Evolutionary conservation across 139 green algal species (phyloP), one percentile per base, ranked within the genome.

Genomic region (Desmodesmus armatus): DNA sequence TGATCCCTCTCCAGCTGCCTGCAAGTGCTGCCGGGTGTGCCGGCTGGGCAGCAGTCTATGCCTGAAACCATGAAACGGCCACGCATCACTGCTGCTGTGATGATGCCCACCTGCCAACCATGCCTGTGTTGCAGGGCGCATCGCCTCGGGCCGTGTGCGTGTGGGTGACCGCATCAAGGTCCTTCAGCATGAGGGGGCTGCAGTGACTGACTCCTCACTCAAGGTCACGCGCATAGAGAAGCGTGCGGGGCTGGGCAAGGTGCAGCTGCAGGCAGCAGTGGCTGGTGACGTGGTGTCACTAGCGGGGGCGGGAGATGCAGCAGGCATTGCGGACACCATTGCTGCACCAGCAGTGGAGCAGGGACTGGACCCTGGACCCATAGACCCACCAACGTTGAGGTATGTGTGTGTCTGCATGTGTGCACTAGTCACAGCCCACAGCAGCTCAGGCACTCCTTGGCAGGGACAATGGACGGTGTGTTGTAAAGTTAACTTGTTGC

Each of bases 331-430:
- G 0, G 94, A 98, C 90, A 98, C 95, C 0, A 80, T 98, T 1
- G 91, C 91, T 25, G 83, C 70, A 44, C 75, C 78, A 11, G 67
- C 63, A 5, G 85, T 96, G 19, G 58, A n/a, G 2, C 31, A 85
- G 7, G 60, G 87, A 11, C 90, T 98, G 49, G 88, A 95, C 33
- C 90, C 94, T 3, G 95, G 93, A 7, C 88, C 88, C 29, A 94
- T 98, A 0, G 96, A 98, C 89, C 95, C 96, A 5, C 96, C 96
- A 41, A 98, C 96, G 0, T 92, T 98, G 40, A 89, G 85, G 91
- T 91, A 19, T 3, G n/a, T n/a, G n/a, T n/a, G n/a, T n/a, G n/a
- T n/a, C n/a, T n/a, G 25, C 73, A n/a, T n/a, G n/a, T n/a, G n/a
- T n/a, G n/a, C n/a, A n/a, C n/a, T n/a, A n/a, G n/a, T n/a, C n/a